A percentile compares a stretch with the other conserved stretches of the same genome.
phyloP scores from a whole-genome alignment of 805 yeast species.

The Starmerella bombi region DNA sequence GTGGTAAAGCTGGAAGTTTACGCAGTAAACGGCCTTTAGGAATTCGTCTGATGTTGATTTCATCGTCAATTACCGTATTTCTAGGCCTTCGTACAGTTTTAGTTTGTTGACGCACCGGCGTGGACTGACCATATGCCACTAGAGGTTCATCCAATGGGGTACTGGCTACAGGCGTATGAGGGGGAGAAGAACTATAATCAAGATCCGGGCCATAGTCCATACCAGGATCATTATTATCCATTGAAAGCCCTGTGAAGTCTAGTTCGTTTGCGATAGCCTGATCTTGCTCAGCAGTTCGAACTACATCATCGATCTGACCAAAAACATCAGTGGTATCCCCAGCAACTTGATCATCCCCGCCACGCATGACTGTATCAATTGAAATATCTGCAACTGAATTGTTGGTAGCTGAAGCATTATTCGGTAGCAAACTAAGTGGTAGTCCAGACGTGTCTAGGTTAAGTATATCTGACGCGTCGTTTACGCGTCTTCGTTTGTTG shows the following conservation, averaged over 20 bases:
- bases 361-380: slow-evolving; percentile 15
- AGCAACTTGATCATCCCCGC: slow-evolving; percentile 5
- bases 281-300: slow-evolving; percentile 11
- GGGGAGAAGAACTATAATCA: slow-evolving; percentile 13
- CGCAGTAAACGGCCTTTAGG: slow-evolving; percentile 2
- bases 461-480: background rate
- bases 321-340: background rate
- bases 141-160: background rate
- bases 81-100: background rate
- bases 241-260: slow-evolving; percentile 8
- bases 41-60: slow-evolving; percentile 6
- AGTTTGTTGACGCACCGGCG: no score
- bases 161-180: slow-evolving; percentile 12
- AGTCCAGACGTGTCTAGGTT: background rate
- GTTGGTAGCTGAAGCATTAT: background rate
- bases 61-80: slow-evolving; percentile 13
- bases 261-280: slow-evolving; percentile 7
- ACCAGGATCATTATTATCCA: slow-evolving; percentile 1
- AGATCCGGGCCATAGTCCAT: slow-evolving; percentile 16
- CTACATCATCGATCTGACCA: slow-evolving; percentile 2
- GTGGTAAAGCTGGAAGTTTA: background rate
- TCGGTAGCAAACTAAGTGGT: background rate
- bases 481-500: background rate
- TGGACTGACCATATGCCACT: no score
- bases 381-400: slow-evolving; percentile 6